These are phyloP conservation scores for Solidago caesia DNA, from an alignment of 129 eudicot genomes.

Conservation along the genomic window DNA sequence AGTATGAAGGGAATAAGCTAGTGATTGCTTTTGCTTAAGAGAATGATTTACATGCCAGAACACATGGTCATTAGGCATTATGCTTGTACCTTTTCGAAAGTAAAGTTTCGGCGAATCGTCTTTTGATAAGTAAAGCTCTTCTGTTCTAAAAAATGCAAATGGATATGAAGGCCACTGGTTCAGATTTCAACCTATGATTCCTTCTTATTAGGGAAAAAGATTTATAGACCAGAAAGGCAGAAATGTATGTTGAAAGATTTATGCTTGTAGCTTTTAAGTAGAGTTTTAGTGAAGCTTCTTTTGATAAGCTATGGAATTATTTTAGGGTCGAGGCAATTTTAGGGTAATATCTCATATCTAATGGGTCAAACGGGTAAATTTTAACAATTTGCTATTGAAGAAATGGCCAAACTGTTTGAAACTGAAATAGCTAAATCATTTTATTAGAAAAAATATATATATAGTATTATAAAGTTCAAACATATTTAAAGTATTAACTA, in stretches of 20 bases:
- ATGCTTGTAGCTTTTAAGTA: too few species aligned
- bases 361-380: background rate
- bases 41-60: background rate
- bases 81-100: constrained; percentile 12
- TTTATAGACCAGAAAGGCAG: too few species aligned
- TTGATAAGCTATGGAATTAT: too few species aligned
- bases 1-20: background rate
- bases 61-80: constrained; percentile 13
- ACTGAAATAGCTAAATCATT: background rate
- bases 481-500: background rate
- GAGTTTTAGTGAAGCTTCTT: too few species aligned
- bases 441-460: too few species aligned
- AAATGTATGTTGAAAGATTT: too few species aligned
- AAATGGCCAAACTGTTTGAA: background rate
- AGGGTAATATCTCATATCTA: background rate
- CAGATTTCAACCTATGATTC: background rate
- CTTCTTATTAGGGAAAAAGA: too few species aligned
- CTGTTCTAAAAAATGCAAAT: background rate
- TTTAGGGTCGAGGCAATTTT: background rate
- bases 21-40: constrained; percentile 13
- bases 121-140: constrained; percentile 15
- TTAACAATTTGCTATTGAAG: background rate
- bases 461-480: background rate
- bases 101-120: constrained; percentile 13
- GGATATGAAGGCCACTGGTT: background rate